Conservation (phyloP, 2,329 filamentous ascomycete species). For the Trichoderma breve region DNA sequence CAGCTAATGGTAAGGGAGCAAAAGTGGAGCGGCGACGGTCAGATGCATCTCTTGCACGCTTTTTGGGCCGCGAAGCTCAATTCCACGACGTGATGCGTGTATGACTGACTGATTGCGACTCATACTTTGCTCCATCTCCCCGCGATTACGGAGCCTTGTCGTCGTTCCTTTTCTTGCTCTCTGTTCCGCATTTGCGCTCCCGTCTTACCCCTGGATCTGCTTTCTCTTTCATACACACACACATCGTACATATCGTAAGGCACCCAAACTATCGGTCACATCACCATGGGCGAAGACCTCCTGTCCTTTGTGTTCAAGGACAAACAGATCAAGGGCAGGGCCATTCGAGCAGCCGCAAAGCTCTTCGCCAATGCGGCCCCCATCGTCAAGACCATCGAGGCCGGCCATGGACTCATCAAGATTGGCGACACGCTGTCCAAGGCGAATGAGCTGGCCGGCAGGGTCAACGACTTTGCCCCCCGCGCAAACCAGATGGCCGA, state of each 20-base stretch:
- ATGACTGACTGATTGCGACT: slow-evolving; percentile 1
- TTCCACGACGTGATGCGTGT: slow-evolving; percentile 5
- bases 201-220: background rate
- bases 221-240: background rate
- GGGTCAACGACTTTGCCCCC: slow-evolving; percentile 22
- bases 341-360: slow-evolving; percentile 9
- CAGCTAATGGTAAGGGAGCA: background rate
- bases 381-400: slow-evolving; percentile 27
- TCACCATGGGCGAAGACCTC: slow-evolving; percentile 16
- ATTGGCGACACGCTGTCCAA: slow-evolving; percentile 28
- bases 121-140: background rate
- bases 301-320: slow-evolving; percentile 11
- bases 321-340: slow-evolving; percentile 6
- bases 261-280: background rate
- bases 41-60: slow-evolving; percentile 13
- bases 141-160: background rate
- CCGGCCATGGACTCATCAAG: slow-evolving; percentile 29
- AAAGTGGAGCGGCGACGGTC: slow-evolving; percentile 16
- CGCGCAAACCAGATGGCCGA: slow-evolving; percentile 27
- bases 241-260: background rate
- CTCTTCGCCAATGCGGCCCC: slow-evolving; percentile 12
- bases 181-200: background rate
- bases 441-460: slow-evolving; percentile 22
- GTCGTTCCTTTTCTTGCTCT: background rate
- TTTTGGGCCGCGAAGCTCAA: slow-evolving; percentile 14